These are phyloP conservation scores for Nakaseomyces glabratus DNA, from an alignment of 1,139 yeast genomes.

Conservation along the genomic window DNA sequence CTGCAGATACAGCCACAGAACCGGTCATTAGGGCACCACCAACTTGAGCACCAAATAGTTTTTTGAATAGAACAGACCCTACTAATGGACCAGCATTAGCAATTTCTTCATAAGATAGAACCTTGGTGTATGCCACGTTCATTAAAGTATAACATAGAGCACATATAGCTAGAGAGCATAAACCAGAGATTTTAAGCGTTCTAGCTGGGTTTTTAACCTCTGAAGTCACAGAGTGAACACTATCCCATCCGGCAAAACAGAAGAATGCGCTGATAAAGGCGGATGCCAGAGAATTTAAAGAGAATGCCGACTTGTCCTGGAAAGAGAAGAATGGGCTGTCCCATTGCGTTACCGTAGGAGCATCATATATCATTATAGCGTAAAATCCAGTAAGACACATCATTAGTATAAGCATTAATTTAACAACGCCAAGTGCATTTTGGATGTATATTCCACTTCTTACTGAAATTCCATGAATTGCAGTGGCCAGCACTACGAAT, in stretches of 20 bases:
- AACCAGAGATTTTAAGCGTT: conserved; percentile 55
- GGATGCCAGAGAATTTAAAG: conserved; percentile 42
- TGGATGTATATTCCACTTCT: conserved; percentile 47
- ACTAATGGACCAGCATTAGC: conserved; percentile 47
- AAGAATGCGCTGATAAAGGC: conserved; percentile 53
- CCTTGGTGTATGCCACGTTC: conserved; percentile 49
- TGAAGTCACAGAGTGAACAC: conserved; percentile 52
- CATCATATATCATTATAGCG: conserved; percentile 36
- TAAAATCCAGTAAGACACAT: conserved; percentile 46
- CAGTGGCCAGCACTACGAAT: conserved; percentile 37
- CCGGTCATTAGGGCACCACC: conserved; percentile 49
- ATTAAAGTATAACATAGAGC: conserved; percentile 45
- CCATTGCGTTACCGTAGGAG: conserved; percentile 9
- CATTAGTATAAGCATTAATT: conserved; percentile 40
- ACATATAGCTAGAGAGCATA: conserved; percentile 42
- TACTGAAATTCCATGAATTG: conserved; percentile 47
- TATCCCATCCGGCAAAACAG: conserved; percentile 57
- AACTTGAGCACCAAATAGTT: conserved; percentile 42
- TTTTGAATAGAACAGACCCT: conserved; percentile 51
- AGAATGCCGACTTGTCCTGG: conserved; percentile 29
- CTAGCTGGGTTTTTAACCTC: conserved; percentile 52
- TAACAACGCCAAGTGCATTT: conserved; percentile 48
- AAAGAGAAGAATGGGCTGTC: conserved; percentile 15
- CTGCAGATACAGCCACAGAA: conserved; percentile 51
- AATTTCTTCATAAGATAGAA: conserved; percentile 46